These are phyloP conservation scores for Barnettozyma sucrosica DNA, from an alignment of 805 yeast genomes.

Conservation along the genomic window DNA sequence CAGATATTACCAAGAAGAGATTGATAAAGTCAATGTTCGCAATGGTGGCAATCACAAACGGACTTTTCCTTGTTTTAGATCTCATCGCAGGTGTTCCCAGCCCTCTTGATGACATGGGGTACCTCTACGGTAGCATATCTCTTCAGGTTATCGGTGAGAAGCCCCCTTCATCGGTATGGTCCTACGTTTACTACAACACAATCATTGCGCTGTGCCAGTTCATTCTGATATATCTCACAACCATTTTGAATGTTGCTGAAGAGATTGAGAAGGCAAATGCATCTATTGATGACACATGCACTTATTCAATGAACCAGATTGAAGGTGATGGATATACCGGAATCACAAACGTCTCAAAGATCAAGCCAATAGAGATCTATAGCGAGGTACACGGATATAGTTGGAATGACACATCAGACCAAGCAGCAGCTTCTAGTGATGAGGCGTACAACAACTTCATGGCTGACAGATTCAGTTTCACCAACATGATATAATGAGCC, in stretches of 20 bases:
- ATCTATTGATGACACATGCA: constrained; percentile 23
- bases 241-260: constrained; percentile 28
- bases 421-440: not conserved
- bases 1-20: constrained; percentile 18
- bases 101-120: constrained; percentile 13
- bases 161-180: constrained; percentile 24
- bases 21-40: constrained; percentile 29
- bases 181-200: constrained; percentile 27
- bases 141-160: constrained; percentile 45
- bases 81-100: constrained; percentile 28
- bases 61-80: constrained; percentile 29
- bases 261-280: constrained; percentile 24
- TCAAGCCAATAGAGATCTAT: constrained; percentile 30
- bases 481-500: constrained; percentile 1
- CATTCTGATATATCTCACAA: constrained; percentile 26
- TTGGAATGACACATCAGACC: not conserved
- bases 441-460: constrained; percentile 4
- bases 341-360: constrained; percentile 29
- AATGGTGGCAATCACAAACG: constrained; percentile 22
- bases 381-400: constrained; percentile 13
- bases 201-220: constrained; percentile 28
- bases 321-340: constrained; percentile 44
- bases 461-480: constrained; percentile 10
- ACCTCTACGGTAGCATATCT: constrained; percentile 33
- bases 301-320: constrained; percentile 16